Evolutionary conservation across 2,329 filamentous ascomycete species (phyloP), one percentile per base, ranked within the genome.

Genomic region (Aspergillus sp.): DNA sequence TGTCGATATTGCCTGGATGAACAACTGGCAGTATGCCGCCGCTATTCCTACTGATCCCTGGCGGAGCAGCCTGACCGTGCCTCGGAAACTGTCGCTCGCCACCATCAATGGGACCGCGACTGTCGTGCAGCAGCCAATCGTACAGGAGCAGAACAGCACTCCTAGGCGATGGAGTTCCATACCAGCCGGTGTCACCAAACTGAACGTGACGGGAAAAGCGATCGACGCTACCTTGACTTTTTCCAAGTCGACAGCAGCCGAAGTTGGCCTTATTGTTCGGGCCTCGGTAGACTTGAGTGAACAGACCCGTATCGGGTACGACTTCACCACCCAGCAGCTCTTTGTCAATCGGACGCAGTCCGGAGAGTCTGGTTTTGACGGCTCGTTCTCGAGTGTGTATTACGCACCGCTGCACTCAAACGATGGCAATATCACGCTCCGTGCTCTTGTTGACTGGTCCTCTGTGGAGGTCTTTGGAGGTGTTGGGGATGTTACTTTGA

Each of bases 11-110:
- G 65, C 49, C 6, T 73, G 71, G 71, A 72, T 72, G 71, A 73
- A 68, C 47, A 72, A 73, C 59, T 73, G 71, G 71, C 66, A 71
- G 30, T 73, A 73, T 38, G 71, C 58, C 2, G 28, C 7, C 5
- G 48, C 19, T 1, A 69, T 72, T 19, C 71, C 70, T 3, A 71
- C 67, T 7, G 34, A 54, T 28, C 70, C 71, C 6, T 73, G 71
- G 71, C 66, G 71, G 22, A 67, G 69, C 30, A 67, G 70, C 8
- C 71, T 71, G 69, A 51, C 50, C 2, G 50, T 66, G 54, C 69
- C 69, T 23, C 69, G 69, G 8, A 57, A 61, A 1, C 54, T 72
- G 9, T 66, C 66, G 1, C 55, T 73, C 38, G 63, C 62, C 54
- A 68, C 61, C 1, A 65, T 67, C 1, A 48, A 51, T 31, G 45